Conservation (phyloP, 164 flowering plant genomes). For the Stephania yunnanensis region DNA sequence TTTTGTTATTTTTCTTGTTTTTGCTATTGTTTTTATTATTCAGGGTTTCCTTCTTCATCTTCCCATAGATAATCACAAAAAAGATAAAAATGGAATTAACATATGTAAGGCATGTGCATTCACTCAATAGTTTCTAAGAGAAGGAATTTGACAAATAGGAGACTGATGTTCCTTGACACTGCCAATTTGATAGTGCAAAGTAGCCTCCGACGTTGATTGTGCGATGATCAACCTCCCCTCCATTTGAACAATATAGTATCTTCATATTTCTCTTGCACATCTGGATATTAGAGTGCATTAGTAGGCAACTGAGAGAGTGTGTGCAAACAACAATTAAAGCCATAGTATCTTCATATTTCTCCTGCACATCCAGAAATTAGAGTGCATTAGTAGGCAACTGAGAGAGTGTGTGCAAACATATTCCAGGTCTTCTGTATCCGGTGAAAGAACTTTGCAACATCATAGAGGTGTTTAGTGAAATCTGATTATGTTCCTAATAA, state of each 20-base stretch:
- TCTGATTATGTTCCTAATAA: background rate
- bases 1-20: too few relatives aligned
- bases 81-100: too few relatives aligned
- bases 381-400: too few relatives aligned
- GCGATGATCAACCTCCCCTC: constrained; percentile 94
- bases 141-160: constrained; percentile 35
- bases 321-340: too few relatives aligned
- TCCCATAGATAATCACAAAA: too few relatives aligned
- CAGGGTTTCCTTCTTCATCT: too few relatives aligned
- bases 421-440: background rate
- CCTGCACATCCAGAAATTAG: too few relatives aligned
- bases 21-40: too few relatives aligned
- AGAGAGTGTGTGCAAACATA: background rate
- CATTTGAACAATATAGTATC: constrained; percentile 76
- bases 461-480: background rate
- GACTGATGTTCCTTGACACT: constrained; percentile 66
- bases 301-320: too few relatives aligned
- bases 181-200: constrained; percentile 88
- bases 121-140: too few relatives aligned
- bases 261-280: constrained; percentile 80
- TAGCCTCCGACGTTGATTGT: constrained; percentile 93
- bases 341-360: too few relatives aligned
- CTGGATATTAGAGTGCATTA: too few relatives aligned
- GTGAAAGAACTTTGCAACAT: background rate
- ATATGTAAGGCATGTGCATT: background rate